A percentile compares a stretch with the other conserved stretches of the same genome.
Evolutionary conservation across 2,329 filamentous ascomycete species (phyloP).

Genomic region (Arthrobotrys entomopaga): DNA sequence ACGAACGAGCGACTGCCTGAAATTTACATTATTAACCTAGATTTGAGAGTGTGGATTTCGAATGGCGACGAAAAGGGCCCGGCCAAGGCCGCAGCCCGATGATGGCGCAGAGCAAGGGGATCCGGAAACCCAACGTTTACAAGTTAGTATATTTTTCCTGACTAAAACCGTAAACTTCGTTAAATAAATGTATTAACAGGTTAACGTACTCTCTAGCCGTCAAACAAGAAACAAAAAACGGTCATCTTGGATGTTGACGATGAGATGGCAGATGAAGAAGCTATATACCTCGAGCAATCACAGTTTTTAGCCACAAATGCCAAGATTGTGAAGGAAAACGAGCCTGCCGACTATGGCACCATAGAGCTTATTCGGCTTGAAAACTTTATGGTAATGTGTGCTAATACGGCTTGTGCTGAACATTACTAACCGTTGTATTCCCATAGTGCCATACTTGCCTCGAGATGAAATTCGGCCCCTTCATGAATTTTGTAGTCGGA

Average conservation of each 20-base stretch:
- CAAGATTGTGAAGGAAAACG: slow-evolving; percentile 15
- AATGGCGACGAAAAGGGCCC: slow-evolving; percentile 35
- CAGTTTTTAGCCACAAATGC: slow-evolving; percentile 21
- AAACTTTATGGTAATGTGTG: slow-evolving; percentile 44
- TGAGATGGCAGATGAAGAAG: slow-evolving; percentile 34
- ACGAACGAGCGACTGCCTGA: no score
- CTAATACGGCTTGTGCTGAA: no score
- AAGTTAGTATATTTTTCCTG: slow-evolving; percentile 14
- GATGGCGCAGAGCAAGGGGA: background rate
- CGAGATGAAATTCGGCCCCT: slow-evolving; percentile 83
- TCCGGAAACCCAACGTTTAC: background rate
- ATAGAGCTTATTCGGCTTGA: slow-evolving; percentile 45
- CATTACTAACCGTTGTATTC: background rate
- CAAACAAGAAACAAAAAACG: slow-evolving; percentile 33
- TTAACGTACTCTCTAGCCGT: background rate
- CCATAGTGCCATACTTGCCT: slow-evolving; percentile 80
- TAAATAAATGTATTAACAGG: background rate
- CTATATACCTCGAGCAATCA: slow-evolving; percentile 41
- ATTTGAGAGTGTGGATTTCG: background rate
- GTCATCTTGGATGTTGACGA: background rate
- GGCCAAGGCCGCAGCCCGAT: slow-evolving; percentile 8
- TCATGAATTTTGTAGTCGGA: slow-evolving; percentile 98
- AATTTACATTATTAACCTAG: background rate
- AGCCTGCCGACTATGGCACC: slow-evolving; percentile 46
- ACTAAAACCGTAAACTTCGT: background rate